Evolutionary conservation across 2,329 filamentous ascomycete genomes (phyloP), one percentile per base, ranked within the genome.

Genomic region (Pleoardoris graminearum): DNA sequence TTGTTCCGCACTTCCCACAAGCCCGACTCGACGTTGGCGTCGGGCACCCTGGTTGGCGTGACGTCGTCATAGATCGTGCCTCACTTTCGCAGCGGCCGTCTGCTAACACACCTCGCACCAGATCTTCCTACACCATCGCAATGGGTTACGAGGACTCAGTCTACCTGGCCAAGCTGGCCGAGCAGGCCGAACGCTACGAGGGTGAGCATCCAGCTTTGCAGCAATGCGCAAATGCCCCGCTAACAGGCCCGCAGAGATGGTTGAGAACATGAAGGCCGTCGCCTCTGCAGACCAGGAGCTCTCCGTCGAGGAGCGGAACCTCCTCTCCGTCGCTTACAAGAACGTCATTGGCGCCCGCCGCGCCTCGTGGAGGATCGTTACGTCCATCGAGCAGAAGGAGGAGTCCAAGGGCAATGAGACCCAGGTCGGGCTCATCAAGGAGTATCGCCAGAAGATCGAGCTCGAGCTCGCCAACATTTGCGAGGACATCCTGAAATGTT

Each of bases 111-210:
- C 8, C 47, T 19, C 53, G 6, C 29, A 48, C 22, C 55, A 72
- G 67, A 67, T 63, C 54, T 56, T 51, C 62, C 66, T 25, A 35
- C 19, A 27, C n/a, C 50, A 57, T 59, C 83, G 92, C 83, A 83
- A 97, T 97, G 93, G 91, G 90, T 86, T 91, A 96, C 85, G 93
- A 97, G 86, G 92, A 97, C 83, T 93, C 92, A 74, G 94, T 99
- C 76, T 97, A 97, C 81, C 89, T 97, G 78, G 94, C 94, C 82
- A 97, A 97, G 91, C 90, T 99, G 79, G 94, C 94, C 77, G 94
- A 99, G 88, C 94, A 99, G 87, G 94, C 94, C 80, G 94, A 99
- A 88, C 93, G 94, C 78, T 99, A 99, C 82, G 94, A 99, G 85
- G 94, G 94, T 97, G 72, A 69, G 75, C 48, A 44, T 54, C 27